Evolutionary conservation across 139 green algal genomes (phyloP).

Genomic region (Micractinium conductrix): DNA sequence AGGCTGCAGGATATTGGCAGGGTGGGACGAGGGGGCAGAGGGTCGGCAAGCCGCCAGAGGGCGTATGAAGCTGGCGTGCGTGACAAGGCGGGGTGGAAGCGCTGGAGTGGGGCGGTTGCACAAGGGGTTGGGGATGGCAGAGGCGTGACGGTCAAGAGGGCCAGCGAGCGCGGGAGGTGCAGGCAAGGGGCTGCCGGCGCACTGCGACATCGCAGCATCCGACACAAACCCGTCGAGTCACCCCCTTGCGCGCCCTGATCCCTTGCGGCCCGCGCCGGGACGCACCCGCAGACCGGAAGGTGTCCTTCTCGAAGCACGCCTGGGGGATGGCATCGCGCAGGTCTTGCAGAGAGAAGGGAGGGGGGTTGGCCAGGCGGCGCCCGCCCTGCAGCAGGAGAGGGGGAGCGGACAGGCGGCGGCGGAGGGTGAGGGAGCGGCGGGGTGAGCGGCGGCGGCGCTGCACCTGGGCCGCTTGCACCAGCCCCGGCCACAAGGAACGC

Average conservation of each 20-base stretch:
- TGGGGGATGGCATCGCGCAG: constrained; percentile 84
- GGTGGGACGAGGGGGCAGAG: not conserved
- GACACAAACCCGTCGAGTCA: too few relatives aligned
- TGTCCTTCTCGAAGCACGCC: constrained; percentile 85
- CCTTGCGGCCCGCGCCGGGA: too few relatives aligned
- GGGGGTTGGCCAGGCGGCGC: constrained; percentile 61
- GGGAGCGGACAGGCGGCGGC: not conserved
- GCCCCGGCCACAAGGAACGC: not conserved
- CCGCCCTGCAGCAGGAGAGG: constrained; percentile 33
- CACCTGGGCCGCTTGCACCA: not conserved
- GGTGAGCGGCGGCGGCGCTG: not conserved
- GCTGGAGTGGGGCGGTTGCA: too few relatives aligned
- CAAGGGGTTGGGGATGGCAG: too few relatives aligned
- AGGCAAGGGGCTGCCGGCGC: too few relatives aligned
- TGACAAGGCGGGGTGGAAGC: too few relatives aligned
- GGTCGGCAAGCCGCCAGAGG: too few relatives aligned
- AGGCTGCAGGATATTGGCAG: constrained; percentile 34
- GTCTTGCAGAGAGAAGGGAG: constrained; percentile 85
- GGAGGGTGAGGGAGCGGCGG: not conserved
- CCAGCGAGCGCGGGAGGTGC: too few relatives aligned
- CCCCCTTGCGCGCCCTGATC: too few relatives aligned
- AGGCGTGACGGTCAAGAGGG: too few relatives aligned
- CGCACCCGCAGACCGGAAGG: constrained; percentile 64
- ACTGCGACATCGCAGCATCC: too few relatives aligned
- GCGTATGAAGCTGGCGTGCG: too few relatives aligned